Evolutionary conservation across 495 filamentous ascomycete species (phyloP).

Genomic region (Podospora appendiculata): DNA sequence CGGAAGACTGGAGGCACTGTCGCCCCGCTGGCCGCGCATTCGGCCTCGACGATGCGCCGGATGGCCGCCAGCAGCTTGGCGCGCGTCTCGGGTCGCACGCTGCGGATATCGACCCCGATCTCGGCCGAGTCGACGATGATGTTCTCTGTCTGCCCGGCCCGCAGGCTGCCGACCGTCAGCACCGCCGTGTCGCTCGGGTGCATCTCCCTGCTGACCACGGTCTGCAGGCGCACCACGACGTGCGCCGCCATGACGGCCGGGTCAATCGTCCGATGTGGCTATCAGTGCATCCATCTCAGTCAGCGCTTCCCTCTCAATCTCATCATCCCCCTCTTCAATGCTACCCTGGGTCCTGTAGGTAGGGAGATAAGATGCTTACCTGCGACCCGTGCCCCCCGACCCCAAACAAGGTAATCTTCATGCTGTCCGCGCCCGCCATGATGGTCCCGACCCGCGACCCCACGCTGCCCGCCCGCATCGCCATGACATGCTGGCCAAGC

Average conservation of each 20-base stretch:
- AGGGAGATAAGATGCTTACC: background rate
- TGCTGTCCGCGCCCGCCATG: conserved; percentile 31
- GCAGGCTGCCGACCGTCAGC: conserved; percentile 44
- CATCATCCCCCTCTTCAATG: background rate
- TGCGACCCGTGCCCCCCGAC: conserved; percentile 44
- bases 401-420: conserved; percentile 40
- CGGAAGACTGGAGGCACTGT: background rate
- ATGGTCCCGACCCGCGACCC: conserved; percentile 36
- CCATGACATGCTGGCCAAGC: conserved; percentile 50
- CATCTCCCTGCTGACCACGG: conserved; percentile 46
- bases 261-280: conserved; percentile 47
- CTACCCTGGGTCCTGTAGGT: no score
- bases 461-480: conserved; percentile 25
- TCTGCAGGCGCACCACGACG: conserved; percentile 47
- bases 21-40: background rate
- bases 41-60: background rate
- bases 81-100: background rate
- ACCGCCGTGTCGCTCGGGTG: conserved; percentile 44
- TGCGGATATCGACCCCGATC: background rate
- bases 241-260: conserved; percentile 46
- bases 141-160: conserved; percentile 45
- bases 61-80: background rate
- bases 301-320: no score
- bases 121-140: conserved; percentile 37
- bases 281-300: background rate